Conservation (phyloP, 2,329 filamentous ascomycete species). For the Monilinia polystroma region DNA sequence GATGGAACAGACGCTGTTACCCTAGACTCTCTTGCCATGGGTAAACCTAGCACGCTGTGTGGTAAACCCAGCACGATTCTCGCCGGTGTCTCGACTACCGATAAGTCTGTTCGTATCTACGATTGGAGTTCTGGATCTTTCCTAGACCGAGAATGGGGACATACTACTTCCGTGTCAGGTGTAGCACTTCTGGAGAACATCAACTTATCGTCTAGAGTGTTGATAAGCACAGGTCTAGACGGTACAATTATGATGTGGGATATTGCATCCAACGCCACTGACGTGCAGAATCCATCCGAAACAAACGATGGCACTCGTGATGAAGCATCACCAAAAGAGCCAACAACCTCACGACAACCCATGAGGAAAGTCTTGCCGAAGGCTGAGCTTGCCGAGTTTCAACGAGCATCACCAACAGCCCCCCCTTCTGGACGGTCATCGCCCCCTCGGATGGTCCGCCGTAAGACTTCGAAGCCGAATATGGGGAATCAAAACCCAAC, state of each 20-base stretch:
- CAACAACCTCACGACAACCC: conserved; percentile 64
- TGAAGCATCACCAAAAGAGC: conserved; percentile 46
- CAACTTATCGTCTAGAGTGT: conserved; percentile 53
- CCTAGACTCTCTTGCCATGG: conserved; percentile 72
- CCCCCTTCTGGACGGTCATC: conserved; percentile 50
- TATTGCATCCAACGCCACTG: conserved; percentile 33
- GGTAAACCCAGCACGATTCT: conserved; percentile 60
- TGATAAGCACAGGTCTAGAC: conserved; percentile 76
- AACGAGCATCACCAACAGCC: conserved; percentile 48
- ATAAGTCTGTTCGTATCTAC: conserved; percentile 93
- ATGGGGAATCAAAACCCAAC: conserved; percentile 54
- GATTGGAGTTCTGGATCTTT: conserved; percentile 74
- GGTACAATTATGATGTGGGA: conserved; percentile 79
- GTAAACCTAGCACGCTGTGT: conserved; percentile 53
- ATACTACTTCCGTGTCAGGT: conserved; percentile 90
- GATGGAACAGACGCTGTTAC: conserved; percentile 79
- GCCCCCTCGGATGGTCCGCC: conserved; percentile 54
- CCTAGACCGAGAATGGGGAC: conserved; percentile 87
- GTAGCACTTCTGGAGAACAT: conserved; percentile 65
- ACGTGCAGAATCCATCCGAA: conserved; percentile 31
- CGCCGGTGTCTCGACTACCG: conserved; percentile 86
- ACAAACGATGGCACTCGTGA: conserved; percentile 25
- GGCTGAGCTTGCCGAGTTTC: conserved; percentile 80
- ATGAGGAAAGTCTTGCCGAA: conserved; percentile 83
- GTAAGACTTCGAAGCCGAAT: conserved; percentile 53